Base-by-base conservation (phyloP, 202 grass and related monocot species). In the Alloteropsis angusta region DNA sequence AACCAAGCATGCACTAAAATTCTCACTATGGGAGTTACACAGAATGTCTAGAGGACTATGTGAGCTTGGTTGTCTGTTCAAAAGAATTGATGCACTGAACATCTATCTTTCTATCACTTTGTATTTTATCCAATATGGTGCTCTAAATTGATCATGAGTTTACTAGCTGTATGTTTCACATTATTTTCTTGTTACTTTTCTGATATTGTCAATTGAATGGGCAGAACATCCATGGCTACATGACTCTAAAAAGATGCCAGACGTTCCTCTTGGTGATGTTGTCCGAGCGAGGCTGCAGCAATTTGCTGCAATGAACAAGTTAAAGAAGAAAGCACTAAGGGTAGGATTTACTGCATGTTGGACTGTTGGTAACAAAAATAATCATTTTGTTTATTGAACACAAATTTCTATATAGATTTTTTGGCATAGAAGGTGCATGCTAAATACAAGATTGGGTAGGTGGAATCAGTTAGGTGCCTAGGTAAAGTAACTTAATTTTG, bases 221-320 rank as follows among this genome's bases (percentile, higher is more conserved):
- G 17, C 89, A 97, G 93, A 97, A 58, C 93, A 97, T 88, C 88
- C 81, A 69, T 97, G 93, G 93, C 48, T 97, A 39, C 87, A 86
- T 6, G 89, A 97, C 82, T 89, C 86, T 15, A 93, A 89, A 77
- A 93, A 87, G 82, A 89, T 75, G 58, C 90, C 93, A 28, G 87
- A 97, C 58, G 77, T 97, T 85, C 66, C 88, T 85, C 93, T 97
- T 37, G 93, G 93, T 36, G 85, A 97, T 47, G 71, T 88, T 61
- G 93, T 97, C 72, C 83, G 83, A 77, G 83, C 90, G 19, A 93
- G 74, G 77, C 81, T 97, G 72, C 93, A 93, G 59, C 93, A 97
- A 83, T 97, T 97, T 86, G 28, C 88, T 82, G 90, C 91, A 73
- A 90, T 97, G 93, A 97, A 97, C 83, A 97, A 97, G 83, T 93